phyloP scores from a whole-genome alignment of 2,329 filamentous ascomycete genomes.

The Aureobasidium zeae region DNA sequence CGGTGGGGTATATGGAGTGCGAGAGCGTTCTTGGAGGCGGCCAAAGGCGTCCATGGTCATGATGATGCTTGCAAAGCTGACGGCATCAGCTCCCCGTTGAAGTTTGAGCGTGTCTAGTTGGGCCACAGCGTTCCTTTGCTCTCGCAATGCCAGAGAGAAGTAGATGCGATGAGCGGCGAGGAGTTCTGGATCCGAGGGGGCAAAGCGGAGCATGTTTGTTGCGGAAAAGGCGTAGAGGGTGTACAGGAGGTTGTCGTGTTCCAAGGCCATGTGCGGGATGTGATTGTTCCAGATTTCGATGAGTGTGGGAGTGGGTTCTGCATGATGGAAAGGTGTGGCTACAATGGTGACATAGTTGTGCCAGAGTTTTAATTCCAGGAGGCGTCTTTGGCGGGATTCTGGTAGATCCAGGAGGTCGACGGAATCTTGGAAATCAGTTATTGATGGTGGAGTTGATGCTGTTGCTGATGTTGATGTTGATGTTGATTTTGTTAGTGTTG shows the following conservation, averaged over 20 bases:
- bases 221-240: conserved; percentile 4
- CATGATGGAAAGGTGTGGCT: background rate
- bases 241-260: conserved; percentile 1
- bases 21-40: conserved; percentile 23
- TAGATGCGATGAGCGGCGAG: conserved; percentile 2
- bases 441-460: background rate
- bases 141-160: conserved; percentile 21
- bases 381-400: conserved; percentile 4
- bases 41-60: conserved; percentile 25
- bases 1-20: conserved; percentile 24
- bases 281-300: background rate
- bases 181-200: background rate
- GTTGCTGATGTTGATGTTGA: background rate
- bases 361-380: conserved; percentile 5
- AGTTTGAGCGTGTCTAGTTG: conserved; percentile 20
- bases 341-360: conserved; percentile 10
- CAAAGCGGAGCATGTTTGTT: background rate
- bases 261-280: conserved; percentile 5
- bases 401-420: background rate
- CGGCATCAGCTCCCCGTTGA: conserved; percentile 25
- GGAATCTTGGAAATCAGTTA: no score
- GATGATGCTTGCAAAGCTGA: conserved; percentile 22
- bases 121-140: conserved; percentile 24
- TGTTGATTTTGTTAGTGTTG: background rate
- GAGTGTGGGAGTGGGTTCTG: background rate